Evolutionary conservation across 805 yeast species (phyloP), one percentile per base, ranked within the genome.

Genomic region (Babjeviella inositovora): DNA sequence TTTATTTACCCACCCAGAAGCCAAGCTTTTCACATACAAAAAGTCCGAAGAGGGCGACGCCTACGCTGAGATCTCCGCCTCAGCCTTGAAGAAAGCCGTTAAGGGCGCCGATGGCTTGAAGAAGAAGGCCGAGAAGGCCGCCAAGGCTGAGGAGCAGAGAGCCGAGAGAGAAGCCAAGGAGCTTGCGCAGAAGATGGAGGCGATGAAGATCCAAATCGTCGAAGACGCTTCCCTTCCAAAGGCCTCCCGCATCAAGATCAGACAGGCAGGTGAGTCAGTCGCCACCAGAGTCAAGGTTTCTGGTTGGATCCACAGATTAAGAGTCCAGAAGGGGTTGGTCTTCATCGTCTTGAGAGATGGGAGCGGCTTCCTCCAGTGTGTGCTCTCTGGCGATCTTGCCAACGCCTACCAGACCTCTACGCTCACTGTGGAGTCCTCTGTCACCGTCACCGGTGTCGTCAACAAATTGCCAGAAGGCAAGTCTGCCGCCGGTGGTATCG

Each of bases 281-380:
- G 90, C 70, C 28, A 36, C 56, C 31, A 70, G 99, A 49, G 82
- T 82, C 25, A 45, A 60, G 26, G 74, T 87, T 20, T 71, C 70
- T 33, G 99, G 98, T 31, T 90, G 99, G 99, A 63, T 90, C 31
- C 99, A 90, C 51, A 75, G 98, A 47, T 61, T 92, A 38, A 74
- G 99, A 50, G 38, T 70, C 20, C 97, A 90, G 52, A 90, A 92
- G 58, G 94, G 93, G 21, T 65, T 82, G 22, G 90, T 77, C 10
- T 90, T 90, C 47, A 46, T 92, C 28, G 90, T 92, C 19, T 57
- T 90, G 41, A 75, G 99, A 59, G 99, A 90, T 47, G 99, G 99
- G 38, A 60, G 87, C 18, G 97, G 97, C 3, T 84, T 43, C 48
- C 45, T 90, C 31, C 99, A 90, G 57, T 62, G 81, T 41, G 87